A percentile compares a stretch with the other conserved stretches of the same genome.
Evolutionary conservation across 345 rosid species (phyloP).

Genomic region (Psidium guajava): DNA sequence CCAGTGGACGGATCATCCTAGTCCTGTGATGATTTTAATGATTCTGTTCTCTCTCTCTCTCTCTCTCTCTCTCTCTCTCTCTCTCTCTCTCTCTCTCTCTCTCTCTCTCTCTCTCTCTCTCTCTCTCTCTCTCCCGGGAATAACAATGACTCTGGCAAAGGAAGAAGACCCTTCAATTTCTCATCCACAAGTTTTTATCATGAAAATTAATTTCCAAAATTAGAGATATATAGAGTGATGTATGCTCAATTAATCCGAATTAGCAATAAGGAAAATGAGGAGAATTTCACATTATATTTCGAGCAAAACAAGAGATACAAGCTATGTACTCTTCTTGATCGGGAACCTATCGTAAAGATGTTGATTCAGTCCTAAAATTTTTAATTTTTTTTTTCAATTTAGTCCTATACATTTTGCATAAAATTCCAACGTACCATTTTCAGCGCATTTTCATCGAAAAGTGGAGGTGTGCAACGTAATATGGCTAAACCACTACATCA

Average conservation of each 20-base stretch:
- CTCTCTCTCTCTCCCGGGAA: background rate
- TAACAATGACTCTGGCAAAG: background rate
- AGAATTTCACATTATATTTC: background rate
- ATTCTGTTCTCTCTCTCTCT: background rate
- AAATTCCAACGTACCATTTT: background rate
- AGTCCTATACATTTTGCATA: background rate
- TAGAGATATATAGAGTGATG: background rate
- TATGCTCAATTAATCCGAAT: background rate
- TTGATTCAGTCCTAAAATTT: too few relatives aligned
- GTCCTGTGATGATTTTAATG: background rate
- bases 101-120: too few relatives aligned
- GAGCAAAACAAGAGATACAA: background rate
- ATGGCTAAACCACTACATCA: too few relatives aligned
- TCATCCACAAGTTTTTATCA: background rate
- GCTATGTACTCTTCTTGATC: background rate
- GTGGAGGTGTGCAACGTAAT: fast-evolving
- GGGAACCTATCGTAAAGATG: fast-evolving
- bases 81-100: too few relatives aligned
- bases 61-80: too few relatives aligned
- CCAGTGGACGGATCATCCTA: background rate
- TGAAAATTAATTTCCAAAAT: background rate
- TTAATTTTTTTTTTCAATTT: background rate
- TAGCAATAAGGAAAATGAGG: background rate
- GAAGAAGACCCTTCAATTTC: background rate
- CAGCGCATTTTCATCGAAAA: background rate